These are phyloP conservation scores for Powellomyces hirtus DNA, from an alignment of 192 early-diverging fungal species.

Conservation along the genomic window DNA sequence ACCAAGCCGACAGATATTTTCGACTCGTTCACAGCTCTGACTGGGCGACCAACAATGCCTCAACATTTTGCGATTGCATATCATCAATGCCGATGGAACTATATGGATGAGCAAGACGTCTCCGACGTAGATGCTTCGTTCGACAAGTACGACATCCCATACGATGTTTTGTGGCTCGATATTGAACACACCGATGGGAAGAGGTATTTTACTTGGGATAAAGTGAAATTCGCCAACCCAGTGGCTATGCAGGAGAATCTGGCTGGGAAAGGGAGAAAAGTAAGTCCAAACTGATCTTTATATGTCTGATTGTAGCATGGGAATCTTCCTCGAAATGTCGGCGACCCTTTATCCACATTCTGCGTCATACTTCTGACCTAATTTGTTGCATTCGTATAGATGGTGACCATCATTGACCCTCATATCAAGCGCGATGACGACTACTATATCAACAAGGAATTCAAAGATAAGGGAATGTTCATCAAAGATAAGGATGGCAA, in stretches of 20 bases:
- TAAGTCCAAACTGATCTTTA: constrained; percentile 32
- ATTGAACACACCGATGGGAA: constrained; percentile 99
- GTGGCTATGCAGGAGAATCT: constrained; percentile 78
- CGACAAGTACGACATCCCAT: constrained; percentile 89
- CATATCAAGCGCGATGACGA: constrained; percentile 86
- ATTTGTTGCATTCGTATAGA: too few relatives aligned
- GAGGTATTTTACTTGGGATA: constrained; percentile 97
- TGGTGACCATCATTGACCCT: constrained; percentile 96
- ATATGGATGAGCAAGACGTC: constrained; percentile 88
- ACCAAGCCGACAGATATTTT: constrained; percentile 66
- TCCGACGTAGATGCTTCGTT: constrained; percentile 79
- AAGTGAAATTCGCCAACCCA: constrained; percentile 85
- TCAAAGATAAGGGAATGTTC: constrained; percentile 67
- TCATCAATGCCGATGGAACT: constrained; percentile 99
- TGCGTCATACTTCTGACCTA: neutral
- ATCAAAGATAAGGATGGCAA: constrained; percentile 72
- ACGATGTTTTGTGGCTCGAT: constrained; percentile 99
- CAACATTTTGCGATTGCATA: constrained; percentile 88
- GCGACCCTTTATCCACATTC: neutral
- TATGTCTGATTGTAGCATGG: too few relatives aligned
- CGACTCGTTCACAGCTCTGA: constrained; percentile 70
- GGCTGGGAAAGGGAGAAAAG: constrained; percentile 72
- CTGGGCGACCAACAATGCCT: constrained; percentile 81
- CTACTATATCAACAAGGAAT: constrained; percentile 79
- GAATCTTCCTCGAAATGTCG: too few relatives aligned